Base-by-base conservation (phyloP, 305 asterid species). In the Solanum hybrid region DNA sequence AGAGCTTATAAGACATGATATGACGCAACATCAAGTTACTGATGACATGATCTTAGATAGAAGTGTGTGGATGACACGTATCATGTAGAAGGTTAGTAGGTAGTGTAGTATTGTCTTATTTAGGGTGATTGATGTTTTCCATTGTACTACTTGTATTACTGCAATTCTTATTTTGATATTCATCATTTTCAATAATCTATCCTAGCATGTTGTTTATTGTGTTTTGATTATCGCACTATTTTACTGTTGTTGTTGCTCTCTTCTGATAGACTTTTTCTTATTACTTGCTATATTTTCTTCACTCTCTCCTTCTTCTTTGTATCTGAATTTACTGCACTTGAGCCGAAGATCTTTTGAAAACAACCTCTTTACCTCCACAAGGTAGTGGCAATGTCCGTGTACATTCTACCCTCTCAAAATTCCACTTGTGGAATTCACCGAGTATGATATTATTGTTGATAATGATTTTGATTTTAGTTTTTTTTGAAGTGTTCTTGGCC, bases 361-460 rank as follows among this genome's bases (percentile, higher is more conserved):
- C 5, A 61, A 20, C n/a, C 5, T 61, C 1, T 20, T 61, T 7
- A 61, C 11, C 26, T 61, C 5, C 24, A 57, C 2, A 2, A 57
- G 2, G 0, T 7, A 61, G 10, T 61, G 26, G 1, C 7, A 20
- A 61, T 9, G 5, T 20, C 5, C 0, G 5, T 3, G 26, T 7
- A 61, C 11, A 61, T 20, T 61, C 26, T 61, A 61, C 2, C 11
- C 2, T 61, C 26, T 17, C 26, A 1, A 61, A 57, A 61, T 61
- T 61, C 2, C 26, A 61, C 26, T 61, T 20, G 4, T 61, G 26
- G 0, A 0, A 20, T 61, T 61, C n/a, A 61, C 26, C 0, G 0
- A 20, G 5, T 61, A 61, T 61, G 24, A 20, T 61, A 61, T 20
- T 61, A 61, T 61, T 61, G 26, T 20, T 61, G 70, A 61, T 7